phyloP scores from a whole-genome alignment of 169 alveolate genomes.

The Fabrea salina region DNA sequence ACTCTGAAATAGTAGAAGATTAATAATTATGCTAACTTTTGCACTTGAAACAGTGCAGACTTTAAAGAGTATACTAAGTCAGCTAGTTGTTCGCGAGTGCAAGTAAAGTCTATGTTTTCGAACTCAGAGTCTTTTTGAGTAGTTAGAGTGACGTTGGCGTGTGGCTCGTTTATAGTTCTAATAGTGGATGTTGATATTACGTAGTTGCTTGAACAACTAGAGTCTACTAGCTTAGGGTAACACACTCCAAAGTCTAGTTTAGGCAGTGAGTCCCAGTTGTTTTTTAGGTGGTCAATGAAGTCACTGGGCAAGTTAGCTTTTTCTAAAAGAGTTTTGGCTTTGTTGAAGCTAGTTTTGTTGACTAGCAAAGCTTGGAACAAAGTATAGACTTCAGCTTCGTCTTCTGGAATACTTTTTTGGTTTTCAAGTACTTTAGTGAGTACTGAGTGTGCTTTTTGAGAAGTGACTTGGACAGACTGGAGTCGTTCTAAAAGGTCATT shows the following conservation, averaged over 20 bases:
- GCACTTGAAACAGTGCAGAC: neutral
- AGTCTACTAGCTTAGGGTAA: neutral
- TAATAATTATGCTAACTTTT: neutral
- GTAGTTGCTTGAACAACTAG: neutral
- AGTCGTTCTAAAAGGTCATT: no score
- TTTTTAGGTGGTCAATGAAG: neutral
- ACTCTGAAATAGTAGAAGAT: constrained; percentile 11
- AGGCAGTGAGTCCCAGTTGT: neutral
- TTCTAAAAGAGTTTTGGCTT: neutral
- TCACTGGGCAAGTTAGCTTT: neutral
- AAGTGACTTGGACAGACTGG: no score
- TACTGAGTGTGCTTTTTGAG: no score
- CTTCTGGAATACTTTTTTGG: no score
- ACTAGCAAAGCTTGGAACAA: neutral
- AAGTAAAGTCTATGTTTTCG: neutral
- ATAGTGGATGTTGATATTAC: constrained; percentile 6
- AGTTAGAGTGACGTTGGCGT: neutral
- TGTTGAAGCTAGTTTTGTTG: neutral
- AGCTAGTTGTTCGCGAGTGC: constrained; percentile 19
- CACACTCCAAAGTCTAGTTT: neutral
- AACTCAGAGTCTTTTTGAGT: constrained; percentile 4
- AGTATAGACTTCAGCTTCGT: neutral
- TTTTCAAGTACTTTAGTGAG: no score
- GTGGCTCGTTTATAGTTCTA: neutral
- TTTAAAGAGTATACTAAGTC: constrained; percentile 8